Evolutionary conservation across 768 basidiomycete genomes (phyloP).

Genomic region (Scleroderma bovista): DNA sequence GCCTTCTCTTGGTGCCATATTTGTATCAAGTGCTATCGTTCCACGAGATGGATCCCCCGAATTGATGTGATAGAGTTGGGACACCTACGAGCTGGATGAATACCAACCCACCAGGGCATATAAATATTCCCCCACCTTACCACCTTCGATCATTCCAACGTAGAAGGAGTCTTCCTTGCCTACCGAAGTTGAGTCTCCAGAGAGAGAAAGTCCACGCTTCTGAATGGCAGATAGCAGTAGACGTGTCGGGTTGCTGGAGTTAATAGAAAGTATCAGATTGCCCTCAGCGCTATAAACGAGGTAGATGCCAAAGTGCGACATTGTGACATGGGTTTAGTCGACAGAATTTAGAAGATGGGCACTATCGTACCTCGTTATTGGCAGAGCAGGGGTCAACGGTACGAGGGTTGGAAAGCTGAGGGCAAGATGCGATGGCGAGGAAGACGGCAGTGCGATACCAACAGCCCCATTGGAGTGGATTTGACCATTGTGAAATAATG

Average conservation of each 20-base stretch:
- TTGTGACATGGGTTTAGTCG: neutral
- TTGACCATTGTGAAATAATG: slow-evolving; percentile 53
- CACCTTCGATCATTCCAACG: slow-evolving; percentile 35
- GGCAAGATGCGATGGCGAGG: slow-evolving; percentile 7
- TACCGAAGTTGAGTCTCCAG: slow-evolving; percentile 10
- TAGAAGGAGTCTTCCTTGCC: slow-evolving; percentile 58
- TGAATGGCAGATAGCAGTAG: slow-evolving; percentile 53
- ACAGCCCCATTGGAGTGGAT: slow-evolving; percentile 64
- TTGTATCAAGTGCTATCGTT: slow-evolving; percentile 53
- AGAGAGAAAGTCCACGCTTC: slow-evolving; percentile 26
- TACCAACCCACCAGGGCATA: neutral
- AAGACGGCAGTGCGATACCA: slow-evolving; percentile 47
- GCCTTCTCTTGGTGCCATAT: slow-evolving; percentile 46
- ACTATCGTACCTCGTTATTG: slow-evolving; percentile 47
- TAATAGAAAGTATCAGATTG: slow-evolving; percentile 60
- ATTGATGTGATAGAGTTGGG: slow-evolving; percentile 51
- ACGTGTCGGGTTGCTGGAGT: slow-evolving; percentile 54
- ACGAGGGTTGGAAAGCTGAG: slow-evolving; percentile 37
- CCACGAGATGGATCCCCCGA: slow-evolving; percentile 73
- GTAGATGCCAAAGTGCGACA: neutral
- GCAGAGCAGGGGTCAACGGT: slow-evolving; percentile 39
- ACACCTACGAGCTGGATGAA: neutral
- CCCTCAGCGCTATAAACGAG: slow-evolving; percentile 51
- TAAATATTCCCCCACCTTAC: slow-evolving; percentile 2
- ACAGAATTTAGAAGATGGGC: neutral